Conservation (phyloP, 495 filamentous ascomycete genomes). For the Usnea hakonensis region DNA sequence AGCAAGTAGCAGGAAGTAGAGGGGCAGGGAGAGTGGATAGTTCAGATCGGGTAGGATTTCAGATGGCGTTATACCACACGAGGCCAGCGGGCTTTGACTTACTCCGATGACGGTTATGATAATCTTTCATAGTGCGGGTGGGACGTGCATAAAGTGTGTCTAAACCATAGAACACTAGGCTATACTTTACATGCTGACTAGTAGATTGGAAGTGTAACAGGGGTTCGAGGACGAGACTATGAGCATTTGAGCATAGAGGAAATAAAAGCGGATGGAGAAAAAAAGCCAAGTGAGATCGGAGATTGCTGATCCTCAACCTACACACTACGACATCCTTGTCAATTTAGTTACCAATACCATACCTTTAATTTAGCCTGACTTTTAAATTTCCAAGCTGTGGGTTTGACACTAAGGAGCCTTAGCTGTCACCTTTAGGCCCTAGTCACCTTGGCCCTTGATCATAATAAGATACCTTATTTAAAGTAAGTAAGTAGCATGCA, state of each 20-base stretch:
- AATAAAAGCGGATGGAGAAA: background rate
- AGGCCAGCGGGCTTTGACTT: slow-evolving; percentile 2
- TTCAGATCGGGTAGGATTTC: slow-evolving; percentile 17
- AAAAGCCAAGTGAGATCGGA: slow-evolving; percentile 12
- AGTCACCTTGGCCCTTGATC: too few relatives aligned
- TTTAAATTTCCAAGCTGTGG: background rate
- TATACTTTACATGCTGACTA: too few relatives aligned
- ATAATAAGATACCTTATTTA: too few relatives aligned
- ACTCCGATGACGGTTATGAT: background rate
- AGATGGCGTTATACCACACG: slow-evolving; percentile 17
- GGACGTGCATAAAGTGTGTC: slow-evolving; percentile 15
- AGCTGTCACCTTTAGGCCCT: too few relatives aligned
- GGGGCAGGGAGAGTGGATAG: slow-evolving; percentile 7
- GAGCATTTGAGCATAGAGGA: background rate
- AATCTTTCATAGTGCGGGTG: background rate
- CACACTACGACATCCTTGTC: background rate
- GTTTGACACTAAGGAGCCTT: too few relatives aligned
- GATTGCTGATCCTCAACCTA: slow-evolving; percentile 15
- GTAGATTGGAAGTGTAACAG: slow-evolving; percentile 11
- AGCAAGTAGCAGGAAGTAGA: slow-evolving; percentile 1
- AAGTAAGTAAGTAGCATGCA: too few relatives aligned
- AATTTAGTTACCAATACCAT: background rate
- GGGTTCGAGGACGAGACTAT: background rate
- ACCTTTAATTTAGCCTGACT: too few relatives aligned
- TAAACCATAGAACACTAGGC: background rate